Evolutionary conservation across 768 basidiomycete genomes (phyloP), one percentile per base, ranked within the genome.

Genomic region (Trametes sanguinea): DNA sequence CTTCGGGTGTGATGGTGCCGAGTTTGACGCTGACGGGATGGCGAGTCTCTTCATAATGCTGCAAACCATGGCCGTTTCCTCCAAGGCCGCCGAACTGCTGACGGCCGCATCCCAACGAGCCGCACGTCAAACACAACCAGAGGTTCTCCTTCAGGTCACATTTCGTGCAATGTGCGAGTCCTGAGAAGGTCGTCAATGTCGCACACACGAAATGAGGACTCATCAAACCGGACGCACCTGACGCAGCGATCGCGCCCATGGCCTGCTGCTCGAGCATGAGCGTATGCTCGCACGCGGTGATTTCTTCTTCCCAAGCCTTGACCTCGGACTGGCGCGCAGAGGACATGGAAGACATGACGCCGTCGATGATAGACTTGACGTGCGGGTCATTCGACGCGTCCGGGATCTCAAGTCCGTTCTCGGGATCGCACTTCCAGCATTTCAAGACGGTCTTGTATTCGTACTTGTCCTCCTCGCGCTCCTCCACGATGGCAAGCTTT

Each of bases 281-380:
- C 6, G 86, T 82, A 65, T 99, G 97, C 70, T 93, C 88, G 80
- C 97, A 99, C 7, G 93, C 75, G 0, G 78, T 69, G 44, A 97
- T 88, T 66, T 98, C 96, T 73, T 98, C 95, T 72, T 98, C 94
- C 97, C 97, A 99, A 6, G 97, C 90, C 75, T 97, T 90, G 51
- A 99, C 90, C 69, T 98, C 95, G 0, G 90, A 93, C 71, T 96
- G 90, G 51, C 94, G 91, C 0, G 93, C 90, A 2, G 94, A 95
- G 0, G 94, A 94, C 67, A 93, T 78, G 2, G 94, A 87, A 2
- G 81, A 77, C 85, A 97, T 88, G 58, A 96, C 79, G 0, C 83
- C 85, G 22, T 87, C 81, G 4, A 85, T 77, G 9, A 95, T 75
- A 0, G 76, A 69, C 65, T 81, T 82, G 43, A 85, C 77, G 85